phyloP scores from a whole-genome alignment of 768 basidiomycete genomes.

The Lactarius indigo region DNA sequence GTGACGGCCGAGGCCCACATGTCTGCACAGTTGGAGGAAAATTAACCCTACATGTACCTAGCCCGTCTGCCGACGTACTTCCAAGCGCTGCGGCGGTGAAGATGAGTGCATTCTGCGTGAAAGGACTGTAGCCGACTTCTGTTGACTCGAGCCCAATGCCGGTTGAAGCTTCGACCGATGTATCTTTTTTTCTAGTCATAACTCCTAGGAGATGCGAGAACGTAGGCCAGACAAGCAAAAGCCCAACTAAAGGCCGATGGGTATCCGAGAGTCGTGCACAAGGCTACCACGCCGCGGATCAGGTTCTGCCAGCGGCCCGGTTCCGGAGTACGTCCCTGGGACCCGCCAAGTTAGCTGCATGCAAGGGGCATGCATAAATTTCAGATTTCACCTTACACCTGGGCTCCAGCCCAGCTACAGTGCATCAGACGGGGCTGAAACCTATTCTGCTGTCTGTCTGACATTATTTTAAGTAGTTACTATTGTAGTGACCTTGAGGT shows the following conservation, averaged over 20 bases:
- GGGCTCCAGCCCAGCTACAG: too few species aligned
- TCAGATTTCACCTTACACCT: too few species aligned
- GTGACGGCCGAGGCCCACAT: constrained; percentile 36
- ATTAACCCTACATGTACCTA: not conserved
- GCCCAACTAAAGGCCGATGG: not conserved
- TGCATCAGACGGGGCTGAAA: too few species aligned
- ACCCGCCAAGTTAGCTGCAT: too few species aligned
- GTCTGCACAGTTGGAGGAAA: constrained; percentile 24
- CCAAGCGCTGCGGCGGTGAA: constrained; percentile 14
- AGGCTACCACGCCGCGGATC: not conserved
- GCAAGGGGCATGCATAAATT: too few species aligned
- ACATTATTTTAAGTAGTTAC: too few species aligned
- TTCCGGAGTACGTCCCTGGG: too few species aligned
- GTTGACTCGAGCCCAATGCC: not conserved
- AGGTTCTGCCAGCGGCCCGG: not conserved
- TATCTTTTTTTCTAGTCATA: not conserved
- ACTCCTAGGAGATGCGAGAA: not conserved
- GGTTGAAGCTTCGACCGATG: too few species aligned
- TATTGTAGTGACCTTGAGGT: too few species aligned
- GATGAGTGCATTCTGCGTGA: constrained; percentile 17
- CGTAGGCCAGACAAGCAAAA: not conserved
- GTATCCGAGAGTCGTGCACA: not conserved
- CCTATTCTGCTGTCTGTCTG: too few species aligned
- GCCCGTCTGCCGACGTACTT: constrained; percentile 7
- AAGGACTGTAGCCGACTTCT: not conserved